A percentile compares a stretch with the other conserved stretches of the same genome.
These are phyloP conservation scores for Eucalyptus albens DNA, from an alignment of 345 rosid genomes.

Conservation along the genomic window DNA sequence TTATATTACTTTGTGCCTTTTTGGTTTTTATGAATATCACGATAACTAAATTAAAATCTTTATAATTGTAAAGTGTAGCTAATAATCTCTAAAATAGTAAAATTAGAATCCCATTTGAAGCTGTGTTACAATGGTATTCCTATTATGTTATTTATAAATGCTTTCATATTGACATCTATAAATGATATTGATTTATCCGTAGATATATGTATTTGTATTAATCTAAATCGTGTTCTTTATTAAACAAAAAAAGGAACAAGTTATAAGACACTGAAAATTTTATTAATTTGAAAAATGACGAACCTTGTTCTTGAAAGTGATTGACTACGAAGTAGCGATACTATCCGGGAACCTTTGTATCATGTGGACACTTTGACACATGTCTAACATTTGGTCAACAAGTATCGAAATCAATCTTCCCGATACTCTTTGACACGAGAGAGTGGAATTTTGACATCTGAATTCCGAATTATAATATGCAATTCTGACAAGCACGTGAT, in stretches of 20 bases:
- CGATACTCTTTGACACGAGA: no score
- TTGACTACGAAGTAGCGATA: background rate
- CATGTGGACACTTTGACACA: no score
- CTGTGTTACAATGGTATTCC: background rate
- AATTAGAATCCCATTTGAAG: background rate
- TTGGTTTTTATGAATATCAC: background rate
- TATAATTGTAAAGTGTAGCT: no score
- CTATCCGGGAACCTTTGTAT: no score
- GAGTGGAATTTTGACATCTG: no score
- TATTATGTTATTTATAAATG: background rate
- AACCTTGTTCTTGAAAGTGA: background rate
- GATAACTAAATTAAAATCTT: background rate
- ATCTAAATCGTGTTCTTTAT: background rate
- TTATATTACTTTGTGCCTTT: background rate
- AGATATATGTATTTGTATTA: background rate
- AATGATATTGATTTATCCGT: background rate
- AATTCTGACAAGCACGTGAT: no score
- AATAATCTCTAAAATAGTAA: background rate
- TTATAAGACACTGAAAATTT: background rate
- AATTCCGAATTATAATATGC: no score
- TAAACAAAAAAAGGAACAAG: background rate
- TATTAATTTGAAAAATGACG: background rate
- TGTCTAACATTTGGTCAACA: no score
- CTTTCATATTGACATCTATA: background rate
- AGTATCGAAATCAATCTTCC: no score